phyloP scores from a whole-genome alignment of 805 yeast genomes.

The Vanderwaltozyma polyspora region DNA sequence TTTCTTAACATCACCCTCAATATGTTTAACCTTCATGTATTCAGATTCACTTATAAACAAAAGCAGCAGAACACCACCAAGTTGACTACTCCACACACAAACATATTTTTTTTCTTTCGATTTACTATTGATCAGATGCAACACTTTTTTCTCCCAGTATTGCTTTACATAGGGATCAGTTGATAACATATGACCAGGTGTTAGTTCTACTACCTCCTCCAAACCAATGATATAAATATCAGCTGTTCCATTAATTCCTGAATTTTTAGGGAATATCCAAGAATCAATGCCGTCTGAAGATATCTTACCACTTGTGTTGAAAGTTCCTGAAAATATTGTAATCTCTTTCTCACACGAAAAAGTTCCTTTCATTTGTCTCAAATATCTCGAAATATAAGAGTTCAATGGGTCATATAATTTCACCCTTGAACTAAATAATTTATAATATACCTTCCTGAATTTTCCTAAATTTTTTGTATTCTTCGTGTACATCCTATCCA shows the following conservation, averaged over 20 bases:
- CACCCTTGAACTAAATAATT: conserved; percentile 34
- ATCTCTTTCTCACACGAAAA: conserved; percentile 55
- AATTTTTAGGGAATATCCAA: conserved; percentile 67
- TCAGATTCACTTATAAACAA: conserved; percentile 52
- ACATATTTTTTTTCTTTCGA: conserved; percentile 34
- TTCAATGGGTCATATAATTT: conserved; percentile 79
- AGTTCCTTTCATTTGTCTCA: conserved; percentile 36
- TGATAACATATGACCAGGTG: conserved; percentile 72
- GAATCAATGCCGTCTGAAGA: conserved; percentile 46
- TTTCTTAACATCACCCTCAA: conserved; percentile 68
- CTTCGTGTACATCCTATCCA: conserved; percentile 60
- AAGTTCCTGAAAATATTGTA: conserved; percentile 70
- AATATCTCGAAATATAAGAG: conserved; percentile 64
- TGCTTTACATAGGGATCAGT: conserved; percentile 53
- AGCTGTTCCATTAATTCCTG: conserved; percentile 30
- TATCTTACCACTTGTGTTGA: conserved; percentile 68
- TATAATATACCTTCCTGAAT: conserved; percentile 20
- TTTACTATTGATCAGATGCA: conserved; percentile 34
- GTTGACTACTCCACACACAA: conserved; percentile 61
- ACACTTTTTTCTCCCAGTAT: conserved; percentile 57
- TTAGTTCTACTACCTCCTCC: conserved; percentile 80
- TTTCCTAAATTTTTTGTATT: conserved; percentile 23
- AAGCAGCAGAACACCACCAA: conserved; percentile 74
- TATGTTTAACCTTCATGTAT: conserved; percentile 40
- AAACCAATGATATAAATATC: conserved; percentile 77